Percentiles rank a stretch among this genome's conserved stretches.
Evolutionary conservation across 2,329 filamentous ascomycete genomes (phyloP).

Genomic region (Didymella segeticola): DNA sequence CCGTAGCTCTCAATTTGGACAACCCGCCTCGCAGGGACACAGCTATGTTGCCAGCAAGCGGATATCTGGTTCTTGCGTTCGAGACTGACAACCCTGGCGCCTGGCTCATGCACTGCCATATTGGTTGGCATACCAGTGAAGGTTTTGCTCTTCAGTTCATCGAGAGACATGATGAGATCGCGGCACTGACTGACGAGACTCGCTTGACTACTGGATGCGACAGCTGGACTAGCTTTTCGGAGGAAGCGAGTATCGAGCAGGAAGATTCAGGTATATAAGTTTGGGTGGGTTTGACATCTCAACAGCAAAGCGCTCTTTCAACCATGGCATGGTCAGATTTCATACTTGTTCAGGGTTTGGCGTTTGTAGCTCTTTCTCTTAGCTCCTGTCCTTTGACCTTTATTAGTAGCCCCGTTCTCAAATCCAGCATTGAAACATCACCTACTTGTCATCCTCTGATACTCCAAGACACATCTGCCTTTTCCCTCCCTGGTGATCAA

Average conservation of each 20-base stretch:
- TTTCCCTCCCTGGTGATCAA: too few species aligned
- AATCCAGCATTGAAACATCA: too few species aligned
- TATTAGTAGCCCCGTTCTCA: too few species aligned
- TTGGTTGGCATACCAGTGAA: constrained; percentile 47
- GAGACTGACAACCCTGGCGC: constrained; percentile 47
- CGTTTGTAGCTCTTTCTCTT: too few species aligned
- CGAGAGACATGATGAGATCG: constrained; percentile 38
- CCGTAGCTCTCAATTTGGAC: constrained; percentile 26
- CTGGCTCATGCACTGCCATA: constrained; percentile 50
- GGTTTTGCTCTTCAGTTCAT: constrained; percentile 46
- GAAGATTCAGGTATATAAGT: constrained; percentile 38
- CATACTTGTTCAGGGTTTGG: too few species aligned
- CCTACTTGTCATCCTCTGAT: too few species aligned
- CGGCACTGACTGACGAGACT: constrained; percentile 21
- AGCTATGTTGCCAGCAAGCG: constrained; percentile 38
- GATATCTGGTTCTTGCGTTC: constrained; percentile 45
- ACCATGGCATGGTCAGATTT: too few species aligned
- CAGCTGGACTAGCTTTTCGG: constrained; percentile 23
- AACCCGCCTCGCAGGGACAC: constrained; percentile 46
- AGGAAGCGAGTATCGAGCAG: constrained; percentile 25
- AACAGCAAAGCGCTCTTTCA: too few species aligned
- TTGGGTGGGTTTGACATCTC: too few species aligned
- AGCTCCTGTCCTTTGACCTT: too few species aligned
- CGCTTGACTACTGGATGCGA: constrained; percentile 17
- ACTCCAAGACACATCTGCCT: too few species aligned